Base-by-base conservation (phyloP, 1,284 basidiomycete genomes). In the Rhodotorula sp. region DNA sequence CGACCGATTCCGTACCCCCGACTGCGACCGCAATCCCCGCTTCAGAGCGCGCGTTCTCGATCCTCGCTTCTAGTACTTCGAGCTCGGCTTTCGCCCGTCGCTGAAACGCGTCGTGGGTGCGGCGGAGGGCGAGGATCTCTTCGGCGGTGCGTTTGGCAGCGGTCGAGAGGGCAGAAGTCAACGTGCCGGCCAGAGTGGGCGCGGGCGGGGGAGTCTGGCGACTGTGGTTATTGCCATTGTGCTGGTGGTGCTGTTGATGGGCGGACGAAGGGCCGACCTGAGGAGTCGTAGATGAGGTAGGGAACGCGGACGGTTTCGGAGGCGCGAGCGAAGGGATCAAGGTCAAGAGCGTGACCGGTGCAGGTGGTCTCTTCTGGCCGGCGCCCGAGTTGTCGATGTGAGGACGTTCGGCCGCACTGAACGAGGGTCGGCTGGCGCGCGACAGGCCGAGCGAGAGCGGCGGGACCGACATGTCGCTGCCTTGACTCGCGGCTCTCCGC, bases 91-190 rank as follows among this genome's bases (percentile, higher is more conserved):
- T 74, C 2, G 64, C 70, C 6, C 74, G 39, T 5, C 60, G 29
- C 6, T 70, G 65, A 49, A 61, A 72, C 2, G 63, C 52, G 39
- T 76, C 74, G 57, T 76, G 74, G 20, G 46, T 21, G 3, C 72
- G 18, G 1, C 72, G 26, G 5, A 76, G 56, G 8, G 56, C n/a
- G 59, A 76, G 61, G 43, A 76, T 72, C 48, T 76, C 68, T 52
- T 74, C 72, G 10, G 72, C 72, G 0, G 70, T 65, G 34, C 49
- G 57, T 43, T 74, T 72, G 5, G 70, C 72, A 2, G 56, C 49
- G 15, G 47, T 7, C 7, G 65, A 67, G 49, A 71, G 58, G 12
- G 62, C 29, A 0, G 47, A 7, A 0, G 68, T 64, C 20, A 70
- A 39, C 7, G 64, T 63, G 1, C 48, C 15, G 4, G 34, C 52